These are phyloP conservation scores for Tolypocladium endophyticum DNA, from an alignment of 2,329 filamentous ascomycete genomes.

Conservation along the genomic window DNA sequence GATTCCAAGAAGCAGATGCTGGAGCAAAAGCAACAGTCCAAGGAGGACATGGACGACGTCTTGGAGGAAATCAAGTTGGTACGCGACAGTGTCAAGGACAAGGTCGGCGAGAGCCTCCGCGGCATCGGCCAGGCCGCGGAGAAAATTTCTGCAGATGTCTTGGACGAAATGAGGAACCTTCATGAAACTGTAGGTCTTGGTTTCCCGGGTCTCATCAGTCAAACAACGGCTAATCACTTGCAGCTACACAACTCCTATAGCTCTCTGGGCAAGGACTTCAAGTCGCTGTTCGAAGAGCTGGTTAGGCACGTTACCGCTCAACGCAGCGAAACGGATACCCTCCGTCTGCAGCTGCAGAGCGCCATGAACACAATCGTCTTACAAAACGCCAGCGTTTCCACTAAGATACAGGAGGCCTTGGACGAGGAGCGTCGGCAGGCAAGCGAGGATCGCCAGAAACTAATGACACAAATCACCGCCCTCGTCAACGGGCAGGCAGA, in stretches of 20 bases:
- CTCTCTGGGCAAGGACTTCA: conserved; percentile 75
- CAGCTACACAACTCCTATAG: conserved; percentile 78
- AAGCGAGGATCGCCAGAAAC: conserved; percentile 59
- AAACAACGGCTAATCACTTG: neutral
- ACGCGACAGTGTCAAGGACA: conserved; percentile 75
- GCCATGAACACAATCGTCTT: conserved; percentile 60
- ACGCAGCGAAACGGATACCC: conserved; percentile 60
- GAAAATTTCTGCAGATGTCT: conserved; percentile 79
- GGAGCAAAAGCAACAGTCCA: conserved; percentile 56
- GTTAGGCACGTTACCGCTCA: conserved; percentile 65
- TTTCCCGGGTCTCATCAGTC: neutral
- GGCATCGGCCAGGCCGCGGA: conserved; percentile 76
- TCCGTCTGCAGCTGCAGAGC: conserved; percentile 61
- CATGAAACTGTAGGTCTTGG: conserved; percentile 49
- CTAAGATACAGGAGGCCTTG: conserved; percentile 56
- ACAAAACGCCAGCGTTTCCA: conserved; percentile 56
- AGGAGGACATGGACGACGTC: conserved; percentile 81
- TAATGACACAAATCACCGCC: conserved; percentile 67
- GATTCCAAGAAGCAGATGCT: conserved; percentile 59
- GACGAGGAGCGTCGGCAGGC: conserved; percentile 67
- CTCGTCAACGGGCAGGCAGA: conserved; percentile 67
- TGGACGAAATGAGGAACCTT: conserved; percentile 75
- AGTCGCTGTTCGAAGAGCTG: conserved; percentile 72
- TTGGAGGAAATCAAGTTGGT: conserved; percentile 87
- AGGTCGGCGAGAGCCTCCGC: conserved; percentile 75